These are phyloP conservation scores for Amanita pallidorosea DNA, from an alignment of 768 basidiomycete genomes.

Conservation along the genomic window DNA sequence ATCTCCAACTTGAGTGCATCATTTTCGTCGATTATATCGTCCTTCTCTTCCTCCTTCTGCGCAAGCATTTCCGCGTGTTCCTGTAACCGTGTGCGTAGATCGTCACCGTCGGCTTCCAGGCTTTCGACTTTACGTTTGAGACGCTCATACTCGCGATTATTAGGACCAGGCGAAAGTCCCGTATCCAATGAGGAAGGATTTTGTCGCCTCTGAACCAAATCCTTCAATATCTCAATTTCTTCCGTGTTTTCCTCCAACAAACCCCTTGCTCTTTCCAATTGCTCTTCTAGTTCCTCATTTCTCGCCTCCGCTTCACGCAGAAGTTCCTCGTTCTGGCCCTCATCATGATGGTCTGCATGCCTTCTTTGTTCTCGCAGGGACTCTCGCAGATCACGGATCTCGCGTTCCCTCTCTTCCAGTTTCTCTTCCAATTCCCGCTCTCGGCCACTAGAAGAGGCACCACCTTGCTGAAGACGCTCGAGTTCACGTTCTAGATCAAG, in stretches of 20 bases:
- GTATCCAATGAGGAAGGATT: slow-evolving; percentile 24
- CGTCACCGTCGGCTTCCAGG: slow-evolving; percentile 53
- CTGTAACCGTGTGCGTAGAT: slow-evolving; percentile 44
- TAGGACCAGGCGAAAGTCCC: slow-evolving; percentile 22
- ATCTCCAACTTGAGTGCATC: slow-evolving; percentile 54
- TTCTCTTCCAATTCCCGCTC: slow-evolving; percentile 72
- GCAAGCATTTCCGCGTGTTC: slow-evolving; percentile 46
- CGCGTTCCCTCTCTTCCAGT: slow-evolving; percentile 62
- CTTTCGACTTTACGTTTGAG: slow-evolving; percentile 42
- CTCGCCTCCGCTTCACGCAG: slow-evolving; percentile 47
- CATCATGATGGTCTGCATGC: slow-evolving; percentile 32
- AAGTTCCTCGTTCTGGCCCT: slow-evolving; percentile 40
- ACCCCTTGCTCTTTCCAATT: slow-evolving; percentile 58
- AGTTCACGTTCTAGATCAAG: slow-evolving; percentile 76
- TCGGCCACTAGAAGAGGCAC: slow-evolving; percentile 31
- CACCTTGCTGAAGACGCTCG: slow-evolving; percentile 48
- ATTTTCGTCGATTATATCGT: slow-evolving; percentile 56
- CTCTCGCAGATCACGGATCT: slow-evolving; percentile 45
- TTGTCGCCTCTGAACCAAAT: slow-evolving; percentile 50
- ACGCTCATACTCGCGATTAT: slow-evolving; percentile 28
- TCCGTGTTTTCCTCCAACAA: slow-evolving; percentile 76
- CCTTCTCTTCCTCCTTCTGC: slow-evolving; percentile 60
- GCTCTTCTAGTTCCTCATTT: slow-evolving; percentile 62
- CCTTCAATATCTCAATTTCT: slow-evolving; percentile 66
- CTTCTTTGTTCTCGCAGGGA: slow-evolving; percentile 17